Evolutionary conservation across 2,329 filamentous ascomycete genomes (phyloP), one percentile per base, ranked within the genome.

Genomic region (Aspergillus piperis): DNA sequence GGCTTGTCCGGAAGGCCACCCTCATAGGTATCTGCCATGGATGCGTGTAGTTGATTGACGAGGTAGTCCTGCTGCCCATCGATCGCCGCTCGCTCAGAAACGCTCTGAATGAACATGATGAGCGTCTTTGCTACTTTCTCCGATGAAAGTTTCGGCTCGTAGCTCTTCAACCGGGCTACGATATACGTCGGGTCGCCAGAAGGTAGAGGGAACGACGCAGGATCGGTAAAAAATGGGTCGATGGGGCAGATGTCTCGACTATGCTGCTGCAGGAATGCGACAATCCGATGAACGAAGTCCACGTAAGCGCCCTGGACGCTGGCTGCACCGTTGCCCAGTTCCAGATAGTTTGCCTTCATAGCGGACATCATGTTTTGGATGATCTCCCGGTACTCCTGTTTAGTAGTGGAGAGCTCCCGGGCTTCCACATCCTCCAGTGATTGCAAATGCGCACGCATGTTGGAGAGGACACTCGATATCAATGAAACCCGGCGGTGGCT

Each of bases 321-420:
- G 25, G 69, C 66, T 39, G 66, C 58, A 8, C 70, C 69, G 44
- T 68, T 74, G 3, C 79, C 77, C 5, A 86, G 74, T 61, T 86
- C 83, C 59, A 82, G 79, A 61, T 87, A 88, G 60, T 87, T 87
- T 39, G 74, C 74, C 68, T 84, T 86, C 85, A 89, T 88, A 1
- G 82, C 77, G 7, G 73, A 74, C 86, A 88, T 88, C 60, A 88
- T 69, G n/a, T 77, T 73, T 60, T 81, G 80, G 8, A 88, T 76
- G 44, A 86, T 75, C 10, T 80, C 75, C 1, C 75, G 75, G 64
- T 86, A 87, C 32, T 78, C 75, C 57, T 78, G 75, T 23, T 68
- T 71, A 13, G 64, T 65, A n/a, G 54, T 66, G 54, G 77, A 80
- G 10, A 81, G 61, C 15, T 75, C 72, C 8, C 66, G 66, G n/a